A percentile compares a stretch with the other conserved stretches of the same genome.
Conservation (phyloP, 192 early-diverging fungal genomes). For the Rhizophagus clarus region DNA sequence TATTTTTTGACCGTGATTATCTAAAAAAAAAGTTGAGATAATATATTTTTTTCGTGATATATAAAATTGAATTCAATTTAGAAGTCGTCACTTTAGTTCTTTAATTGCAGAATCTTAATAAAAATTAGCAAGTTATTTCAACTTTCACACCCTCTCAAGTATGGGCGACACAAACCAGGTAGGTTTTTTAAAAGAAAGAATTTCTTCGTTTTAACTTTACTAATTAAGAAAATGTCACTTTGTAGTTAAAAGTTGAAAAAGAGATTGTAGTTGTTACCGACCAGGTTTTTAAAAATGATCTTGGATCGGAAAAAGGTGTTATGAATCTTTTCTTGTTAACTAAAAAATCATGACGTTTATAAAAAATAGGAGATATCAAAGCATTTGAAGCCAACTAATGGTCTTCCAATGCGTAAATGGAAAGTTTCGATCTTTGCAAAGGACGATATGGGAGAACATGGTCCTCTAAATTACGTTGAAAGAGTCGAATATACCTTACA, state of each 20-base stretch:
- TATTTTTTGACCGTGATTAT: no score
- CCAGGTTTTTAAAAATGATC: conserved; percentile 2
- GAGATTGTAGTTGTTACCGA: conserved; percentile 21
- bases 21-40: no score
- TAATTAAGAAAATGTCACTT: neutral
- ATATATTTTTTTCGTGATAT: no score
- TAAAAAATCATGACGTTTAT: neutral
- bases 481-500: conserved; percentile 52
- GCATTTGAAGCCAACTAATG: conserved; percentile 26
- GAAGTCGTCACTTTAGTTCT: no score
- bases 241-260: conserved; percentile 10
- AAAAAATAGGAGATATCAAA: conserved; percentile 23
- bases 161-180: neutral
- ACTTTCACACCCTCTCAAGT: neutral
- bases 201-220: neutral
- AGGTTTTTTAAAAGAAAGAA: neutral
- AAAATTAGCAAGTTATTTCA: no score
- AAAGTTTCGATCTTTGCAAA: conserved; percentile 47
- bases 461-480: conserved; percentile 42
- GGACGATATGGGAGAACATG: conserved; percentile 43
- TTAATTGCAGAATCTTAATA: no score
- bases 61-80: no score
- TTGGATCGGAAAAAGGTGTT: neutral
- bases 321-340: neutral
- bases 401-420: conserved; percentile 49